Percentiles rank a stretch among this genome's conserved stretches.
phyloP scores from a whole-genome alignment of 768 basidiomycete genomes.

The Leccinum subgranulosum region DNA sequence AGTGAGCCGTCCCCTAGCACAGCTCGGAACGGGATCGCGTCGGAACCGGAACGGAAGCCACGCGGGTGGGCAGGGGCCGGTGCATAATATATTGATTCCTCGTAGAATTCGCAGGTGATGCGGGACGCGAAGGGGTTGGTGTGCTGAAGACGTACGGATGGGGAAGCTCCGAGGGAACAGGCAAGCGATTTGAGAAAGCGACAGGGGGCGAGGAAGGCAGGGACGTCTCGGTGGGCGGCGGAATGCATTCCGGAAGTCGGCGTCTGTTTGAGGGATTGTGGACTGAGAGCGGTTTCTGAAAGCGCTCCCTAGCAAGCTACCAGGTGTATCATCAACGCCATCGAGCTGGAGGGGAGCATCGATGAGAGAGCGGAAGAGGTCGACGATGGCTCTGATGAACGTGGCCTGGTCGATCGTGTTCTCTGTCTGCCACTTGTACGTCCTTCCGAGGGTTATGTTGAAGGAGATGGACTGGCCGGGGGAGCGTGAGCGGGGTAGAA shows the following conservation, averaged over 20 bases:
- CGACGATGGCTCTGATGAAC: constrained; percentile 67
- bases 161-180: constrained; percentile 12
- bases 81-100: constrained; percentile 18
- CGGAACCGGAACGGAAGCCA: no score
- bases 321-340: constrained; percentile 46
- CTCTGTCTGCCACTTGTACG: constrained; percentile 36
- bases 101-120: constrained; percentile 38
- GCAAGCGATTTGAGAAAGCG: constrained; percentile 6
- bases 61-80: constrained; percentile 10
- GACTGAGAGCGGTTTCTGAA: constrained; percentile 3
- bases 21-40: no score
- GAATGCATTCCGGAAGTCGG: constrained; percentile 4
- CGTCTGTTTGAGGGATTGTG: constrained; percentile 15
- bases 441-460: no score
- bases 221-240: background rate
- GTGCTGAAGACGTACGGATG: constrained; percentile 22
- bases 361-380: constrained; percentile 52
- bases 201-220: background rate
- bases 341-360: constrained; percentile 53
- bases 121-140: constrained; percentile 32
- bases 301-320: constrained; percentile 26
- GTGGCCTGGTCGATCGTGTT: constrained; percentile 61
- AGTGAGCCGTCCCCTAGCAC: no score
- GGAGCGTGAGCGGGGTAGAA: no score
- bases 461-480: no score